Evolutionary conservation across 129 eudicot species (phyloP), one percentile per base, ranked within the genome.

Genomic region (Helianthus tuberosus): DNA sequence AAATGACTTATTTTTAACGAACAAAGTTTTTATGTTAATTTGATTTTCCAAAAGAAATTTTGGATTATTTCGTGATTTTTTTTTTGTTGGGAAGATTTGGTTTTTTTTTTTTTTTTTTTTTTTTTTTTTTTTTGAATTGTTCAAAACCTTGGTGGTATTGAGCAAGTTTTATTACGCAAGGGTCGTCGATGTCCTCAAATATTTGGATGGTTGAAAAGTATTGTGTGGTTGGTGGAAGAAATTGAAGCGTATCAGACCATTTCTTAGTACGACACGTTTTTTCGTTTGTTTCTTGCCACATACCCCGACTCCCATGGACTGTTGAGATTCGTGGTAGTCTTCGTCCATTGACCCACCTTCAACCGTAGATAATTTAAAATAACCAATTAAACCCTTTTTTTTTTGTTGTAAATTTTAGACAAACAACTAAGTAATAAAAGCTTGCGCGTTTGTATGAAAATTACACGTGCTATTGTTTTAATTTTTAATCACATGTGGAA

Each of bases 181-280:
- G 38, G n/a, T 58, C 11, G 64, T 67, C 32, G 72, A 5, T 25
- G 41, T 59, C 65, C 41, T 59, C 9, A 1, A 27, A 48, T 25
- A 20, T 44, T 66, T 67, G 58, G 43, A 47, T 67, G 72, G 57
- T 67, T 67, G 59, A 29, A 67, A 67, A 25, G 73, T 68, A 48
- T 12, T 48, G 46, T 48, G 73, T 68, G 59, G 73, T 48, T 68
- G 60, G 27, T 68, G 73, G 70, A n/a, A 29, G 57, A 11, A 68
- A 68, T 25, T 50, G 41, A 23, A 67, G 58, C 58, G 72, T 67
- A 47, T 67, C 71, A 6, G 54, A 67, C 72, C 58, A 67, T 67
- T 46, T 67, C 43, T 67, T 67, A 20, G 73, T 27, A 67, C 14
- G 73, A 68, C 73, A 68, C 73, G 73, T 50, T 51, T 68, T 23